phyloP scores from a whole-genome alignment of 176 grass and related monocot species.

The Cenchrus fungigraminus region DNA sequence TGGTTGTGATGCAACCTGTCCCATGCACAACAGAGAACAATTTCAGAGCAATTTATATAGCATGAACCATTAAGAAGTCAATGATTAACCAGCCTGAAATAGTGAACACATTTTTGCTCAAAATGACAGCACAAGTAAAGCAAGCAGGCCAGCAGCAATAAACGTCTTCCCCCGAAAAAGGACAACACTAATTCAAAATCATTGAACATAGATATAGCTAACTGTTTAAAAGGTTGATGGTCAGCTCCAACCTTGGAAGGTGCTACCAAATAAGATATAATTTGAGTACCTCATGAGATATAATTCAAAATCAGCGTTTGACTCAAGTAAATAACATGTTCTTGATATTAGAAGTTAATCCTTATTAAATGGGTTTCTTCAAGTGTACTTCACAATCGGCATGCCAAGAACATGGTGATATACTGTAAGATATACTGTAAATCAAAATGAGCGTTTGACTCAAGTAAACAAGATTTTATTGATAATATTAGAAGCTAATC shows the following conservation, averaged over 20 bases:
- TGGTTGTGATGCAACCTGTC: slow-evolving; percentile 95
- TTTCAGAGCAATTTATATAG: slow-evolving; percentile 11
- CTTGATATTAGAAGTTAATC: not conserved
- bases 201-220: not conserved
- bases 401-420: not conserved
- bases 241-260: not conserved
- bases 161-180: not conserved
- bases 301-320: not conserved
- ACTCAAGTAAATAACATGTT: not conserved
- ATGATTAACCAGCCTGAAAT: not conserved
- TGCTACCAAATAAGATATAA: not conserved
- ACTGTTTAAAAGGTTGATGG: not conserved
- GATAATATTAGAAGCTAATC: not conserved
- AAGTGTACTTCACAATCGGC: not conserved
- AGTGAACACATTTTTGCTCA: not conserved
- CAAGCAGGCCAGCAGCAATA: not conserved
- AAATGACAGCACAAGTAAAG: slow-evolving; percentile 17
- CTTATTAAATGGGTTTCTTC: not conserved
- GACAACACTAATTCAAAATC: slow-evolving; percentile 6
- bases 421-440: too few relatives aligned
- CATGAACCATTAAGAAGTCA: not conserved
- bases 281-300: not conserved
- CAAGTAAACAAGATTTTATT: not conserved
- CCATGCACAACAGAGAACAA: not conserved
- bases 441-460: not conserved